Base-by-base conservation (phyloP, 73 alveolate species). In the Blepharisma stoltei region DNA sequence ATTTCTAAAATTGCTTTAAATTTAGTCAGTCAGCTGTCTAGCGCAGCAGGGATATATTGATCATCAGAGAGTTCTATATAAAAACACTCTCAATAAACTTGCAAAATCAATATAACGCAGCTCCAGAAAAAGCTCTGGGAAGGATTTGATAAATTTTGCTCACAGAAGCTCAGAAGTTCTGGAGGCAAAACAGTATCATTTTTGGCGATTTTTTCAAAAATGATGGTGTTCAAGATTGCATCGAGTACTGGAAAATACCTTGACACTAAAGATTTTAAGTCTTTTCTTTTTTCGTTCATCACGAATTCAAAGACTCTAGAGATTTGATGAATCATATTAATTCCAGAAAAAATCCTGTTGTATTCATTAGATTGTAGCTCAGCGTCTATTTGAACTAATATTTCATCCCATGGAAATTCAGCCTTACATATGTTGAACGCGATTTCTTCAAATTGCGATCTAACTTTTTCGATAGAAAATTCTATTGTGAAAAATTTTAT, bases 381-480 rank as follows among this genome's bases (percentile, higher is more conserved):
- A 8, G 23, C 73, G 2, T 20, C 38, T 14, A 60, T 38, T 60
- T 60, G 73, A 20, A 8, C 45, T 20, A 60, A 25, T 14, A 60
- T 25, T 60, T 25, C 73, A 2, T 60, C 73, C 38, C 14, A n/a
- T 8, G 14, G n/a, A 8, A 14, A 14, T 20, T 60, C 73, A 1
- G 14, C 18, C 23, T 38, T 60, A 14, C 73, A n/a, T 14, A 60
- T 60, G 46, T 14, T 38, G 23, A 18, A 60, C 14, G 46, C 73
- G 23, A 60, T 25, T 25, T 60, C 73, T 60, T 60, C 73, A 60
- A 60, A 60, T 5, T 60, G 73, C 46, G 49, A 8, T 60, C 73
- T 14, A 20, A n/a, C n/a, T n/a, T n/a, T n/a, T n/a, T n/a, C n/a
- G n/a, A n/a, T n/a, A n/a, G n/a, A n/a, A n/a, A n/a, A n/a, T n/a